phyloP scores from a whole-genome alignment of 176 grass and related monocot genomes.

The barley (Hordeum vulgare) region DNA sequence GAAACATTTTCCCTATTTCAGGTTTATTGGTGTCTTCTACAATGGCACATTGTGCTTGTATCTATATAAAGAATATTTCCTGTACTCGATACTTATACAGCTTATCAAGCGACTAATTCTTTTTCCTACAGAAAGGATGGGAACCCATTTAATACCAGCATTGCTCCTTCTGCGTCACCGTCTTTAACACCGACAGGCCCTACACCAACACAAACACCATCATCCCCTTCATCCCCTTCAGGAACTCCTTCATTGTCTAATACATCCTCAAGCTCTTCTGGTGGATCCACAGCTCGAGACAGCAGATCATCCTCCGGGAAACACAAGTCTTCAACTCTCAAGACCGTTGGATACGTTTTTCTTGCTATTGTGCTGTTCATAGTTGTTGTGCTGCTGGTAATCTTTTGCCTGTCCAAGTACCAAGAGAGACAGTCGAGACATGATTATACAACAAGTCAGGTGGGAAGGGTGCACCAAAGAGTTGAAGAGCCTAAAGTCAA shows the following conservation, averaged over 20 bases:
- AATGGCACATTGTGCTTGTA: background rate
- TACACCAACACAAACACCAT: conserved; percentile 46
- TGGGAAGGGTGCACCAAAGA: conserved; percentile 31
- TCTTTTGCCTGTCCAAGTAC: conserved; percentile 78
- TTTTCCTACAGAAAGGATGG: conserved; percentile 78
- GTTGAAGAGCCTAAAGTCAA: conserved; percentile 49
- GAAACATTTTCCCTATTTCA: conserved; percentile 17
- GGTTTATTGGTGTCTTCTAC: background rate
- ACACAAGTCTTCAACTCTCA: conserved; percentile 60
- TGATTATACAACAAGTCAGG: conserved; percentile 41
- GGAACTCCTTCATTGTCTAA: conserved; percentile 24
- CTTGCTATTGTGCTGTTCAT: conserved; percentile 60
- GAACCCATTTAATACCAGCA: conserved; percentile 85
- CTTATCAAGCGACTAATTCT: background rate
- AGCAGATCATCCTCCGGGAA: conserved; percentile 47
- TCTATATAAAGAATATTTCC: background rate
- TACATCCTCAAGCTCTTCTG: conserved; percentile 15
- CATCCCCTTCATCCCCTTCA: conserved; percentile 43
- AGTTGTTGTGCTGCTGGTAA: conserved; percentile 50
- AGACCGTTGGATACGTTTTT: conserved; percentile 82
- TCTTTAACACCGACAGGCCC: conserved; percentile 36
- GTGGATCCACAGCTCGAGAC: conserved; percentile 46
- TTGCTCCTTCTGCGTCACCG: conserved; percentile 49
- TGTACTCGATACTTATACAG: background rate
- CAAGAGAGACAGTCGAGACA: conserved; percentile 52